Conservation (phyloP, 768 basidiomycete species). For the Pleurotus citrinopileatus region DNA sequence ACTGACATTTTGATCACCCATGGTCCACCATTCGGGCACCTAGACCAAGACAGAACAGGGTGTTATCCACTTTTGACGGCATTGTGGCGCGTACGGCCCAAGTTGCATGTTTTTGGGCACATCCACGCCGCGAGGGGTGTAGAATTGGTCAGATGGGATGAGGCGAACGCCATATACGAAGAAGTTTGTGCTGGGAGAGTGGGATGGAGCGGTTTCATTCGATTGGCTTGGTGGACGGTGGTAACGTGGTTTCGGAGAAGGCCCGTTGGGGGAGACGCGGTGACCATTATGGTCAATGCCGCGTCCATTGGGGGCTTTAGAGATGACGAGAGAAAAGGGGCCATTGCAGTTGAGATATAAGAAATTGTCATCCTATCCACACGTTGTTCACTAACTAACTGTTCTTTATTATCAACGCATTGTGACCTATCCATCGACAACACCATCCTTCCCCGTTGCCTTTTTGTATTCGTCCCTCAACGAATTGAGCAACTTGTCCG, state of each 20-base stretch:
- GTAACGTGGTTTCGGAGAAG: constrained; percentile 10
- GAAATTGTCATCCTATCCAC: not conserved
- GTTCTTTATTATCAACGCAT: not conserved
- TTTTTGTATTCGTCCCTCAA: not conserved
- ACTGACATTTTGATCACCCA: constrained; percentile 42
- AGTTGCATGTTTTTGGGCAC: constrained; percentile 38
- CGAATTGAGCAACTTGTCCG: not conserved
- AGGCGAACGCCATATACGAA: constrained; percentile 27
- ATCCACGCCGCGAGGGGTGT: constrained; percentile 35
- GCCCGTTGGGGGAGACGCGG: constrained; percentile 7
- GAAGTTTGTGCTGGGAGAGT: constrained; percentile 18
- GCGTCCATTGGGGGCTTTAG: constrained; percentile 23
- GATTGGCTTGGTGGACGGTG: constrained; percentile 15
- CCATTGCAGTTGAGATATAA: constrained; percentile 27
- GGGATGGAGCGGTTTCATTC: constrained; percentile 15
- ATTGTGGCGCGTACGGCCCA: constrained; percentile 31
- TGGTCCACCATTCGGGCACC: constrained; percentile 34
- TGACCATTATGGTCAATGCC: constrained; percentile 29
- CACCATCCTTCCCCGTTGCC: not conserved
- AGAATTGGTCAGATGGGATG: constrained; percentile 28
- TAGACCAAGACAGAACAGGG: constrained; percentile 25
- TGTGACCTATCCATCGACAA: not conserved
- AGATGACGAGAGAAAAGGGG: constrained; percentile 21
- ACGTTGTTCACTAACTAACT: not conserved
- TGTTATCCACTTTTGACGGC: constrained; percentile 29